Evolutionary conservation across 257 asterid species (phyloP).

Genomic region (Nicotiana tabacum): DNA sequence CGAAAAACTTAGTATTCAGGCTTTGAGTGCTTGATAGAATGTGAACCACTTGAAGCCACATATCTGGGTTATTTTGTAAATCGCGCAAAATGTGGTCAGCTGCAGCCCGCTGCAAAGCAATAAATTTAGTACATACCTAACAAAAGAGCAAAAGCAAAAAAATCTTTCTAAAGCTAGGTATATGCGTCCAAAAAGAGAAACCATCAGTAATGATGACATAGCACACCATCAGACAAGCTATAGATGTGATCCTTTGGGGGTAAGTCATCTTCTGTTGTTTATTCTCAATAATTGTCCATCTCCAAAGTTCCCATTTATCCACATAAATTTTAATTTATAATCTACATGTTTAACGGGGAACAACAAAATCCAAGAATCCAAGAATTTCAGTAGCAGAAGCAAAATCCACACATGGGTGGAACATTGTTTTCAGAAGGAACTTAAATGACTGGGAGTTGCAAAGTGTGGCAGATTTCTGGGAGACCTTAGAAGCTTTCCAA

Average conservation of each 20-base stretch:
- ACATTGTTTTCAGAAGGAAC: no score
- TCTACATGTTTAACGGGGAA: not conserved
- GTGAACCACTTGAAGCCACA: conserved; percentile 99
- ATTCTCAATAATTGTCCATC: not conserved
- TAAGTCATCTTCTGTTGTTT: not conserved
- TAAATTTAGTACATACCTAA: not conserved
- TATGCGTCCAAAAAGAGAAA: not conserved
- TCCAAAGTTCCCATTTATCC: not conserved
- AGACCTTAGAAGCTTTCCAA: no score
- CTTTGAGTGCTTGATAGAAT: conserved; percentile 72
- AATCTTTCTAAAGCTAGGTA: not conserved
- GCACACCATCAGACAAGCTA: not conserved
- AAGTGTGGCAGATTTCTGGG: no score
- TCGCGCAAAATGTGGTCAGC: conserved; percentile 94
- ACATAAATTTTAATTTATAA: not conserved
- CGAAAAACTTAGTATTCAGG: conserved; percentile 83
- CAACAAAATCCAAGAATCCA: not conserved
- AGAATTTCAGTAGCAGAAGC: no score
- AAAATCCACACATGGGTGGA: no score
- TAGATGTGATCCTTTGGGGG: not conserved
- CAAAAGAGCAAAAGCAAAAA: not conserved
- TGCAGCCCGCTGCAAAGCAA: conserved; percentile 63
- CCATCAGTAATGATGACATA: not conserved
- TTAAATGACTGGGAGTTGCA: no score
- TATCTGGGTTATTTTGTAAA: conserved; percentile 86